Conservation (phyloP, 73 alveolate species). For the Vitrella brassicaformis region DNA sequence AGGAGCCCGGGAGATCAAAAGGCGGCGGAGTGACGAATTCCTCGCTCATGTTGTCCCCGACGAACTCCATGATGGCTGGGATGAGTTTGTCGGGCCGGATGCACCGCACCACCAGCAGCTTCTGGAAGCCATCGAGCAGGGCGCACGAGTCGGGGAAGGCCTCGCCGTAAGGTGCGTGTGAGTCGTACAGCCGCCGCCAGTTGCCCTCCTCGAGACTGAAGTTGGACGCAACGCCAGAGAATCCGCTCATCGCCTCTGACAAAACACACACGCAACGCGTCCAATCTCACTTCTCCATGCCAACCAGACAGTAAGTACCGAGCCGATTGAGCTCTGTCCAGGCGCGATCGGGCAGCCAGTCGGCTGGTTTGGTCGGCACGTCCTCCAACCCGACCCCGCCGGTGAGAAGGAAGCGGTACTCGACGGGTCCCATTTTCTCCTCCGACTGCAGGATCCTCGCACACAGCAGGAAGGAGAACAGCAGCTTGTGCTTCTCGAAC, state of each 20-base stretch:
- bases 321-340: conserved; percentile 82
- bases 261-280: no score
- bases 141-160: conserved; percentile 26
- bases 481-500: conserved; percentile 94
- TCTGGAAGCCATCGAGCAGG: conserved; percentile 62
- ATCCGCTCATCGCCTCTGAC: not conserved
- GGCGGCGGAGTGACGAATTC: conserved; percentile 92
- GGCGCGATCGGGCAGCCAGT: conserved; percentile 86
- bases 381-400: conserved; percentile 96
- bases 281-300: no score
- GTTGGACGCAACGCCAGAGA: not conserved
- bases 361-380: conserved; percentile 89
- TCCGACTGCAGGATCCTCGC: conserved; percentile 69
- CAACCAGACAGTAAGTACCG: no score
- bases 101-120: conserved; percentile 69
- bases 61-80: conserved; percentile 79
- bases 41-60: conserved; percentile 72
- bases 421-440: conserved; percentile 64
- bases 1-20: conserved; percentile 83
- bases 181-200: conserved; percentile 63
- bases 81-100: conserved; percentile 91
- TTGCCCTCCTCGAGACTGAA: conserved; percentile 50
- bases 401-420: conserved; percentile 92
- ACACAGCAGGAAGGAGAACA: conserved; percentile 91
- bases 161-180: conserved; percentile 40